These are phyloP conservation scores for Coriaria nepalensis DNA, from an alignment of 306 rosid genomes.

Conservation along the genomic window DNA sequence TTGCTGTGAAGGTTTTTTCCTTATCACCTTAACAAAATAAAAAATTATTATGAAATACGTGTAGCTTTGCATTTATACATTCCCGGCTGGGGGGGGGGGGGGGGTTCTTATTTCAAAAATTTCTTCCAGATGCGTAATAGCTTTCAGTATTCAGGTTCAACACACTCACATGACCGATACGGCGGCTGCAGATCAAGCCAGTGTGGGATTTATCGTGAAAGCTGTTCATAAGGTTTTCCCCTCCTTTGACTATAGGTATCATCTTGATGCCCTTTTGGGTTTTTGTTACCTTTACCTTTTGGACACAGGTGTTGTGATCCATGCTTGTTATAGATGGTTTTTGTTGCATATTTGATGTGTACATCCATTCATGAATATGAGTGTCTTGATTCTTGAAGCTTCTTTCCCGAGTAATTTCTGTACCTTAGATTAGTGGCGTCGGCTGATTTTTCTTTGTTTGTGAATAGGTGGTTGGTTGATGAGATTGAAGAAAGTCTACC, in stretches of 20 bases:
- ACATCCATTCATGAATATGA: not conserved
- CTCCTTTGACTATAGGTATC: conserved; percentile 81
- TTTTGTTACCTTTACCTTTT: no score
- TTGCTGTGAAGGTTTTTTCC: conserved; percentile 78
- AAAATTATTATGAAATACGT: conserved; percentile 2
- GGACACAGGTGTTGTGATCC: no score
- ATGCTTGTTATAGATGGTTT: no score
- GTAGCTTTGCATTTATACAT: not conserved
- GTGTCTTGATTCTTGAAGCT: not conserved
- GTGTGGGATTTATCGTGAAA: conserved; percentile 73
- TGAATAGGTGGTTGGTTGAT: conserved; percentile 82
- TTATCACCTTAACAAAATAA: conserved; percentile 11
- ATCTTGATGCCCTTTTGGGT: not conserved
- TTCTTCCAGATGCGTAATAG: conserved; percentile 11
- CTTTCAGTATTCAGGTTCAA: conserved; percentile 64
- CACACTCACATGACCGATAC: conserved; percentile 95
- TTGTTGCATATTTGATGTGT: not conserved
- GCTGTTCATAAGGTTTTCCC: conserved; percentile 65
- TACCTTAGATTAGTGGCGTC: conserved; percentile 9
- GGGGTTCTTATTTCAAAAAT: conserved; percentile 16
- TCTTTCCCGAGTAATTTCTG: not conserved
- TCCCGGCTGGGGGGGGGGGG: not conserved
- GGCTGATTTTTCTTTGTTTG: conserved; percentile 13
- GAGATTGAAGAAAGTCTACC: conserved; percentile 84
- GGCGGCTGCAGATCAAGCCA: conserved; percentile 87